Percentiles rank a stretch among this genome's conserved stretches.
Evolutionary conservation across 768 basidiomycete species (phyloP).

Genomic region (Suillus brevipes): DNA sequence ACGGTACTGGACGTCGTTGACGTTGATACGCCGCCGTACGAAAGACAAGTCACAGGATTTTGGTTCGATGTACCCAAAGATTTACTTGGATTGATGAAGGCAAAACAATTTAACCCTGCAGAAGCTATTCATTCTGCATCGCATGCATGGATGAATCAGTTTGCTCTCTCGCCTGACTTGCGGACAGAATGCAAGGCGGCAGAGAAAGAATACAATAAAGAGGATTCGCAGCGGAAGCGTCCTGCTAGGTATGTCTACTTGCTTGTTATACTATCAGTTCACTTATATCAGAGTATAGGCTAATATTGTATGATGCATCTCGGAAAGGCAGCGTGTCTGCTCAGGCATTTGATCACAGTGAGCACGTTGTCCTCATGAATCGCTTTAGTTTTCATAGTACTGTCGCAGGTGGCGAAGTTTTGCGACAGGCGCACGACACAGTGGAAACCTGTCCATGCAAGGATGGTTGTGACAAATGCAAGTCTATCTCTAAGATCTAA

Average conservation of each 20-base stretch:
- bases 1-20: conserved; percentile 76
- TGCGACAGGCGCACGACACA: conserved; percentile 56
- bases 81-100: conserved; percentile 52
- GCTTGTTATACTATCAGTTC: conserved; percentile 1
- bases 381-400: not conserved
- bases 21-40: conserved; percentile 75
- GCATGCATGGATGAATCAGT: conserved; percentile 81
- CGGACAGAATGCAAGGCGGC: conserved; percentile 81
- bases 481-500: conserved; percentile 14
- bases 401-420: conserved; percentile 51
- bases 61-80: conserved; percentile 75
- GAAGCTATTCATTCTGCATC: conserved; percentile 84
- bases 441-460: conserved; percentile 65
- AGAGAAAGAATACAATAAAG: conserved; percentile 67
- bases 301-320: conserved; percentile 78
- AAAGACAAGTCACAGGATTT: conserved; percentile 68
- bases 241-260: conserved; percentile 55
- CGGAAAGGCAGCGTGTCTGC: conserved; percentile 72
- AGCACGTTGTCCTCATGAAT: conserved; percentile 6
- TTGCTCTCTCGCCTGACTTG: conserved; percentile 66
- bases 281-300: conserved; percentile 36
- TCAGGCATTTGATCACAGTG: conserved; percentile 83
- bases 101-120: conserved; percentile 62
- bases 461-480: conserved; percentile 73
- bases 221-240: conserved; percentile 57